These are phyloP conservation scores for Phoenix dactylifera DNA, from an alignment of 176 grass and related monocot genomes.

Conservation along the genomic window DNA sequence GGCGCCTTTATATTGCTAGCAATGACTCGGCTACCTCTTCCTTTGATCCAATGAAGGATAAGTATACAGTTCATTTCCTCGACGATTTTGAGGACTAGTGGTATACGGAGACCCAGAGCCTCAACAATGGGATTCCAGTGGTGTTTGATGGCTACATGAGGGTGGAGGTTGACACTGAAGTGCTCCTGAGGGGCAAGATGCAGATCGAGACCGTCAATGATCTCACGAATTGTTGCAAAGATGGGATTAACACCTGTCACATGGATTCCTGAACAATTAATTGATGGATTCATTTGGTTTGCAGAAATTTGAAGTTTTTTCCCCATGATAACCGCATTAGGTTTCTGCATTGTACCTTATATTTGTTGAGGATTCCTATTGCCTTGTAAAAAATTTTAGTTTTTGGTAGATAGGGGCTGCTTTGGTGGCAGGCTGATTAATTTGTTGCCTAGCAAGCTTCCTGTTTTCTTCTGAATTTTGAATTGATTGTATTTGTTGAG, in stretches of 20 bases:
- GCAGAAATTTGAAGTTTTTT: no score
- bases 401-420: no score
- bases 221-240: conserved; percentile 68
- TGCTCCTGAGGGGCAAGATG: conserved; percentile 81
- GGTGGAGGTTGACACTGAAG: conserved; percentile 80
- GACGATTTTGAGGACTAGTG: conserved; percentile 84
- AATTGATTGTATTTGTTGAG: no score
- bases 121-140: conserved; percentile 63
- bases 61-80: conserved; percentile 56
- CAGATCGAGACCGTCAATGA: conserved; percentile 89
- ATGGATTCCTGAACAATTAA: no score
- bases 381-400: no score
- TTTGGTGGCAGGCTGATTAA: no score
- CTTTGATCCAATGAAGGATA: conserved; percentile 63
- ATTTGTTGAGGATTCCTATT: no score
- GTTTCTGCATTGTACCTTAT: no score
- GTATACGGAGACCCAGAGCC: conserved; percentile 75
- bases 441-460: no score
- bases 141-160: conserved; percentile 98
- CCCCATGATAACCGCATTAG: no score
- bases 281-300: no score
- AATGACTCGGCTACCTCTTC: conserved; percentile 63
- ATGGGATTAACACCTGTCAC: conserved; percentile 76
- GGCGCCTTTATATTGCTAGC: conserved; percentile 72
- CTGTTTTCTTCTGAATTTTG: no score